A percentile compares a stretch with the other conserved stretches of the same genome.
Evolutionary conservation across 1,284 basidiomycete species (phyloP).

Genomic region (Trametes sp.): DNA sequence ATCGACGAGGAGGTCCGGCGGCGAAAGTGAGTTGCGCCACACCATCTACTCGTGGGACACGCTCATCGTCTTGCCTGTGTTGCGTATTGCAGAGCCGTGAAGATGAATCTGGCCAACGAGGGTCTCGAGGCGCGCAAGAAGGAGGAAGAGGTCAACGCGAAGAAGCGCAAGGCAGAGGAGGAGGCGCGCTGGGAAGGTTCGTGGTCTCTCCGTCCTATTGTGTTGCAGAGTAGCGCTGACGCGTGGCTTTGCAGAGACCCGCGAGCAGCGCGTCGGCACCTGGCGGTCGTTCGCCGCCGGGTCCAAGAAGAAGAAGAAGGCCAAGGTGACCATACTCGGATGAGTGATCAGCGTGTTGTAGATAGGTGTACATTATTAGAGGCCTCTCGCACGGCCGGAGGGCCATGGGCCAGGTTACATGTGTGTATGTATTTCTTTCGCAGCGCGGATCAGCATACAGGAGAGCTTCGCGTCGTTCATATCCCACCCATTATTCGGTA

Average conservation of each 20-base stretch:
- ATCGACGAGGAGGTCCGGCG: conserved; percentile 85
- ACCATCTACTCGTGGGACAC: conserved; percentile 5
- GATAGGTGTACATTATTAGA: conserved; percentile 25
- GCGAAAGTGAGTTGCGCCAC: conserved; percentile 65
- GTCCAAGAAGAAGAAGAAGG: conserved; percentile 76
- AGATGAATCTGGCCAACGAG: conserved; percentile 88
- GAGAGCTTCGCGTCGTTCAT: background rate
- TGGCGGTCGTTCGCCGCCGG: conserved; percentile 74
- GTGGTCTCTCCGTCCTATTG: conserved; percentile 23
- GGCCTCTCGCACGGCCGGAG: background rate
- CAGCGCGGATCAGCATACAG: conserved; percentile 7
- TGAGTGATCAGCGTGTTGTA: conserved; percentile 41
- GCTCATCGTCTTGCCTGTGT: background rate
- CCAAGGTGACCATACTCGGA: conserved; percentile 71
- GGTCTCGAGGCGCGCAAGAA: conserved; percentile 85
- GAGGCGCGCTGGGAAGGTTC: conserved; percentile 84
- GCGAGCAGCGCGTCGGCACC: conserved; percentile 83
- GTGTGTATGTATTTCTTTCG: conserved; percentile 15
- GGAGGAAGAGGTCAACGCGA: conserved; percentile 76
- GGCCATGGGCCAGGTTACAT: background rate
- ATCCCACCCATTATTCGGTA: background rate
- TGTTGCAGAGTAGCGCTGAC: background rate
- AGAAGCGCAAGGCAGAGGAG: conserved; percentile 84
- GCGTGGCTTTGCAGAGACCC: conserved; percentile 56
- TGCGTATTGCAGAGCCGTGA: conserved; percentile 65